Percentiles rank a stretch among this genome's conserved stretches.
These are phyloP conservation scores for Colletotrichum sp. DNA, from an alignment of 2,329 filamentous ascomycete genomes.

Conservation along the genomic window DNA sequence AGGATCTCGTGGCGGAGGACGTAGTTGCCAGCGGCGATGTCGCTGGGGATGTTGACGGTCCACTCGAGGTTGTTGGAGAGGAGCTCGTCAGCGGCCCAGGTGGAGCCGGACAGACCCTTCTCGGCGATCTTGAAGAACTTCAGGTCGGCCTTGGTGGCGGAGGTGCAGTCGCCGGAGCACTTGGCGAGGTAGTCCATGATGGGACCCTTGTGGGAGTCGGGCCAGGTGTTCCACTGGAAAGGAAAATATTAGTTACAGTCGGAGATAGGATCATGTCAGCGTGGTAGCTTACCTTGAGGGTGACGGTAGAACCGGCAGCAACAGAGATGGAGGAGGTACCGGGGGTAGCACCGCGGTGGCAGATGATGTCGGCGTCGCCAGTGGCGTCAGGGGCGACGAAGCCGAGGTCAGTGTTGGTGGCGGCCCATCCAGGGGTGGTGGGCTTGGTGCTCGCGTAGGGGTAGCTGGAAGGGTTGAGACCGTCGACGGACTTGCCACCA, in stretches of 20 bases:
- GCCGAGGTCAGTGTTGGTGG: conserved; percentile 40
- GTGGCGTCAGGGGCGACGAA: conserved; percentile 50
- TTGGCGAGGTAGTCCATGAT: conserved; percentile 66
- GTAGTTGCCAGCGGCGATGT: conserved; percentile 56
- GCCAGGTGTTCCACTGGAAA: conserved; percentile 64
- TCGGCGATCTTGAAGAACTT: conserved; percentile 66
- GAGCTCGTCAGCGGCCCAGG: conserved; percentile 61
- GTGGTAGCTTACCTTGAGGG: conserved; percentile 44
- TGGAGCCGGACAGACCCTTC: conserved; percentile 53
- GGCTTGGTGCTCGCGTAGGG: conserved; percentile 30
- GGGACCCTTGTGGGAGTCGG: conserved; percentile 65
- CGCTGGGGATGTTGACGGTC: conserved; percentile 51
- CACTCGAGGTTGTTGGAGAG: conserved; percentile 51
- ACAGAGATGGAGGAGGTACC: conserved; percentile 47
- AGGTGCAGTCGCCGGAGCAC: conserved; percentile 59
- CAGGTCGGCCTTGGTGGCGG: conserved; percentile 54
- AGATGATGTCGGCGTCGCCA: conserved; percentile 48
- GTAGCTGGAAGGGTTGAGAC: conserved; percentile 28
- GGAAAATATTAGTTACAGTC: neutral
- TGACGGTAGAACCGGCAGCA: conserved; percentile 62
- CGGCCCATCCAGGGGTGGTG: conserved; percentile 25
- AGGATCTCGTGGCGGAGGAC: conserved; percentile 62
- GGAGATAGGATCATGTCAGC: neutral
- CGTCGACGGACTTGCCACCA: conserved; percentile 34
- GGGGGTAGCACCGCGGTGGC: conserved; percentile 48